Evolutionary conservation across 148 eudicot species (phyloP).

Genomic region (Vaccinium myrtillus): DNA sequence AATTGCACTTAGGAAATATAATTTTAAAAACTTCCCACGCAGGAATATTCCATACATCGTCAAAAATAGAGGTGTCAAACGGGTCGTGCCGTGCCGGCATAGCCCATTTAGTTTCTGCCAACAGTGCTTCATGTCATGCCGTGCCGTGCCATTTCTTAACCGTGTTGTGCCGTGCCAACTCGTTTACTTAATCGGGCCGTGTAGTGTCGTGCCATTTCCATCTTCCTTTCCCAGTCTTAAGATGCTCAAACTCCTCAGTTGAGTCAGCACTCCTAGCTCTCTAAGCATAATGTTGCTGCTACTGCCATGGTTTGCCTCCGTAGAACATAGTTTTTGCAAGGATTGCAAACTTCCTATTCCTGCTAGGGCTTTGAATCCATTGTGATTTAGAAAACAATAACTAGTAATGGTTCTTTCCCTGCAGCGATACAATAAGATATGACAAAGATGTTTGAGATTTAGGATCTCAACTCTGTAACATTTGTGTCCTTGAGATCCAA

Average conservation of each 20-base stretch:
- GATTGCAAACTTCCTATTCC: not conserved
- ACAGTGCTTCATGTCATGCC: no score
- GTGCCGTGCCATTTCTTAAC: no score
- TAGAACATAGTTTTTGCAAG: conserved; percentile 6
- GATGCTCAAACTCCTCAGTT: conserved; percentile 14
- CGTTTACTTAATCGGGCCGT: no score
- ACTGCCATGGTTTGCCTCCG: not conserved
- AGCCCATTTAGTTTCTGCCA: no score
- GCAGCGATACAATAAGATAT: conserved; percentile 12
- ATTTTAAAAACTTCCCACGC: conserved; percentile 13
- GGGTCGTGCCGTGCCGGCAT: no score
- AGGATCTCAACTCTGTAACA: conserved; percentile 20
- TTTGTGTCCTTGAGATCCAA: not conserved
- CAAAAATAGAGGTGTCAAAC: not conserved
- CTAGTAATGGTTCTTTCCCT: no score
- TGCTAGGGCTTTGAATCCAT: not conserved
- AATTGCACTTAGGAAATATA: conserved; percentile 11
- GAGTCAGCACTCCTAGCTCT: conserved; percentile 20
- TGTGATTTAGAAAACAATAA: no score
- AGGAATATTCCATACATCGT: conserved; percentile 14
- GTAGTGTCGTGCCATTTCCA: no score
- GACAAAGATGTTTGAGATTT: conserved; percentile 3
- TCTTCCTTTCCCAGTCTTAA: not conserved
- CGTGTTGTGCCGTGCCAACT: no score
- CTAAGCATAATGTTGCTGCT: not conserved